Base-by-base conservation (phyloP, 495 filamentous ascomycete genomes). In the Emericellopsis terricola region DNA sequence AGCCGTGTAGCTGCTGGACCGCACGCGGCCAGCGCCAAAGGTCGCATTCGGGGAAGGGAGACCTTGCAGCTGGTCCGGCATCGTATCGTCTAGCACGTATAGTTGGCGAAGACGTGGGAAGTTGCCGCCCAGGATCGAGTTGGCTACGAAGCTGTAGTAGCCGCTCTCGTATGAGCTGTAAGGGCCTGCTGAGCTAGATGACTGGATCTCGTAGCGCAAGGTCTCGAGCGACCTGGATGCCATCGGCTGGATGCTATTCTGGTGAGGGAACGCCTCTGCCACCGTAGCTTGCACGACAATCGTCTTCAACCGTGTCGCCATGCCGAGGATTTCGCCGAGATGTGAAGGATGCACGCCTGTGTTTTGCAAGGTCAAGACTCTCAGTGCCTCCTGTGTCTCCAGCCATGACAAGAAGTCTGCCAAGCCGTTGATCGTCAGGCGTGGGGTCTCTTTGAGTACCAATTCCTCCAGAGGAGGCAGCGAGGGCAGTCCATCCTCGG, bases 131-230 rank as follows among this genome's bases (percentile, higher is more conserved):
- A 83, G 69, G 20, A 97, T 64, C 4, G 80, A 89, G 24, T 66
- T 65, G 15, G 84, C 68, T n/a, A 97, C 70, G 57, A 92, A 93
- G 29, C 63, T 59, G 50, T 97, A 93, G 59, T 93, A 91, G 33
- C 73, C 76, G 3, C 62, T 55, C 1, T 71, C 64, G 6, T 73
- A 69, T 14, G 64, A 65, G 3, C 72, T 59, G 28, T 80, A 65
- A 15, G 68, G 65, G 15, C 62, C 53, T 0, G 62, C 56, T 8
- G 64, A 51, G 7, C 66, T 46, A 2, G 65, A 68, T 13, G 74
- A 68, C 30, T 64, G 71, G 47, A 97, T 83, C 48, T 94, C 89
- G 49, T 73, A 96, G 40, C 84, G 73, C 2, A 97, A 51, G 0
- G 64, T 73, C 36, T 57, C 53, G 23, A 97, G 66, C 6, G 72